Evolutionary conservation across 139 green algal species (phyloP), one percentile per base, ranked within the genome.

Genomic region (Auxenochlorella pyrenoidosa): DNA sequence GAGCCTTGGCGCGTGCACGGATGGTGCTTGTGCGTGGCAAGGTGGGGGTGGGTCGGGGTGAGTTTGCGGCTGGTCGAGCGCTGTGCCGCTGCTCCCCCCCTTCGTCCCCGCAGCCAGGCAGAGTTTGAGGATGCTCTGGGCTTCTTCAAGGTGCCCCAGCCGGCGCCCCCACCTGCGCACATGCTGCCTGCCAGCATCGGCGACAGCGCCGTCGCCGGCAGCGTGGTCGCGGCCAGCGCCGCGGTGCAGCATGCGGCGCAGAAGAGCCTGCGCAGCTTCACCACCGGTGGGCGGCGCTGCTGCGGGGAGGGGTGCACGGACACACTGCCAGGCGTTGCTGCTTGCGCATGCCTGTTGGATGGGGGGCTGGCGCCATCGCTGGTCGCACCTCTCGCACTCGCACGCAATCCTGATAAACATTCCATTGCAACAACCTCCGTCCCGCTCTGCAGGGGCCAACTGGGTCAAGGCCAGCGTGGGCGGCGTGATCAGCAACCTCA

Each of bases 111-210:
- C 80, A 89, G 79, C 41, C 40, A 92, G 79, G 79, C 87, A 24
- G 86, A 94, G 75, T 94, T 94, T 89, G 90, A 94, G 38, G 75
- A 76, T 5, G 65, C 83, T 0, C 70, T 94, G 66, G 91, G 82
- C 13, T 87, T 81, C 12, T 87, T 87, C 43, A 82, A 78, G 26
- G 51, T 66, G 70, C 71, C 70, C 6, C 51, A 73, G 83, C 83
- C 71, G 4, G 38, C 70, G 5, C 70, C 70, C 34, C 22, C 24
- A 26, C 83, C 70, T 0, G 34, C 79, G 47, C 70, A 73, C 54
- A 43, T 54, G 36, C 47, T 82, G 83, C 41, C 59, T 1, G 63
- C 51, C 76, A 82, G 41, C 63, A 47, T 66, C 66, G 24, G 66
- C 82, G 28, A 36, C 81, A 66, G 73, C n/a, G 71, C 28, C 63